Base-by-base conservation (phyloP, 176 grass and related monocot genomes). In the Typha latifolia region DNA sequence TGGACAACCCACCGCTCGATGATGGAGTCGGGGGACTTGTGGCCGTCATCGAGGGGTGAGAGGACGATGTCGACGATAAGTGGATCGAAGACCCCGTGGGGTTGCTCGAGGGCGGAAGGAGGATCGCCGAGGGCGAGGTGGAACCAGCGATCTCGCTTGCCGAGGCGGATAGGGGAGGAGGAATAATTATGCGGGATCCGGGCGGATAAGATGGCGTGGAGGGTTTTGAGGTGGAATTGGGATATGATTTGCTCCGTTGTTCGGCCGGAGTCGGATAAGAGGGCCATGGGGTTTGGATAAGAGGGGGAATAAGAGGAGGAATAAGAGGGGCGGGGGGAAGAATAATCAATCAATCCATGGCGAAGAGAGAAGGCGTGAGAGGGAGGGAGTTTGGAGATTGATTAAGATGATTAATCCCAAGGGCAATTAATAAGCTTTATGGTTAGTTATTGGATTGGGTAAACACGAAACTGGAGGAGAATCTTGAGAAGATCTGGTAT, bases 181-280 rank as follows among this genome's bases (percentile, higher is more conserved):
- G 48, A n/a, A 72, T 73, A 65, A 59, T 70, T 75, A 16, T 84
- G 78, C 31, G 93, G 88, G 69, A 83, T 63, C 49, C 94, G 89
- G 51, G 81, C 84, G 68, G 85, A 74, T 51, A 92, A 83, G 55
- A 92, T 68, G 61, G 85, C 89, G 72, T 97, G 89, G 66, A 97
- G 83, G 65, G 80, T 67, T 76, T 97, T 97, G 63, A 86, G 84
- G 70, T 80, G 83, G 83, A 97, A 97, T 56, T 85, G 85, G 68
- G 80, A 51, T 19, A 84, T 73, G 83, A 97, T 97, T 78, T 92
- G 85, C 75, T 91, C 93, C 62, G 66, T 85, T 32, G 71, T 56
- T 24, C 71, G 73, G 59, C 83, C 69, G 1, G 91, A 81, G 73
- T 96, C 91, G 22, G 87, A 70, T 62, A 84, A 73, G 22, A 68